Percentiles rank a stretch among this genome's conserved stretches.
phyloP scores from a whole-genome alignment of 768 basidiomycete genomes.

The Suillus americanus region DNA sequence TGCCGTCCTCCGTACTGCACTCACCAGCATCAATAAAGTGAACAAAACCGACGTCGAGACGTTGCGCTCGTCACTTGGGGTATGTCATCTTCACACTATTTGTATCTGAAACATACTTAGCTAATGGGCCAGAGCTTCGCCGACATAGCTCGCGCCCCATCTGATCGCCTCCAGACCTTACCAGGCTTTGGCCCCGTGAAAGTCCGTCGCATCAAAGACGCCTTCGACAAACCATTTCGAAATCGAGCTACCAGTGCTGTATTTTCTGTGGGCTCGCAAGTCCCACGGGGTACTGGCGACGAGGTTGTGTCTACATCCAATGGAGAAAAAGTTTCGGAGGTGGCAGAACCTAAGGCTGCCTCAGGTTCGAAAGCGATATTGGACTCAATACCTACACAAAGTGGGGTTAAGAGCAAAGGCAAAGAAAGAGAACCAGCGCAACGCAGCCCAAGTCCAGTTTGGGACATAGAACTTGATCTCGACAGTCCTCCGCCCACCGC shows the following conservation, averaged over 20 bases:
- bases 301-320: background rate
- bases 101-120: conserved; percentile 6
- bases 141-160: conserved; percentile 69
- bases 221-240: conserved; percentile 87
- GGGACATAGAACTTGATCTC: conserved; percentile 73
- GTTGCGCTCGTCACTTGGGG: conserved; percentile 86
- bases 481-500: conserved; percentile 25
- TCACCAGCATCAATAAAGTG: conserved; percentile 90
- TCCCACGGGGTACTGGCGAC: conserved; percentile 3
- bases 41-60: conserved; percentile 99
- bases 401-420: conserved; percentile 5
- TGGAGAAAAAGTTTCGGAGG: background rate
- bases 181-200: conserved; percentile 96
- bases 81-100: conserved; percentile 40
- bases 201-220: conserved; percentile 86
- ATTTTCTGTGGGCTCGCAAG: conserved; percentile 33
- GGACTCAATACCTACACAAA: background rate
- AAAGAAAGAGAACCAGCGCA: conserved; percentile 26
- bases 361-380: background rate
- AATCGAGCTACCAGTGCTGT: conserved; percentile 56
- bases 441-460: conserved; percentile 56
- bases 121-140: conserved; percentile 69
- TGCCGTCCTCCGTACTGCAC: conserved; percentile 73
- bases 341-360: background rate
- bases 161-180: conserved; percentile 75